These are phyloP conservation scores for Microglena sp. DNA, from an alignment of 139 green algal species.

Conservation along the genomic window DNA sequence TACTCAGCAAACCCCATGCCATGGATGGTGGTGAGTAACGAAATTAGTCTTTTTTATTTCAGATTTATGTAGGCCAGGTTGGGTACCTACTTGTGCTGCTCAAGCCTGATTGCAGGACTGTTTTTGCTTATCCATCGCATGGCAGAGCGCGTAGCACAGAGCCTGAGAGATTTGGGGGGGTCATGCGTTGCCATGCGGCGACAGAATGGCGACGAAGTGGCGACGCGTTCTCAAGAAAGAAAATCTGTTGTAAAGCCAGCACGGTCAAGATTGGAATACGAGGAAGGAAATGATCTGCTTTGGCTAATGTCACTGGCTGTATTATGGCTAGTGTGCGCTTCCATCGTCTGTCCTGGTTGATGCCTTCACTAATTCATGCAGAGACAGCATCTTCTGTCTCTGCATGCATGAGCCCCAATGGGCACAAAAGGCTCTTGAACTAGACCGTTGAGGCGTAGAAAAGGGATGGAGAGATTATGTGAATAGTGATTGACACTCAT, in stretches of 20 bases:
- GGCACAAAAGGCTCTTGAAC: too few species aligned
- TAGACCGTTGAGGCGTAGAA: not conserved
- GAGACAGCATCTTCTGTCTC: not conserved
- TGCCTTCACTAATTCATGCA: not conserved
- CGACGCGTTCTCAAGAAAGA: not conserved
- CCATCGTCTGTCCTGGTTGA: not conserved
- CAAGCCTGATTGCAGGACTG: not conserved
- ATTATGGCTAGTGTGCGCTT: not conserved
- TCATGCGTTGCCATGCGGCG: too few species aligned
- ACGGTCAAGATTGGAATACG: not conserved
- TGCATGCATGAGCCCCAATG: not conserved
- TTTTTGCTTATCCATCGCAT: not conserved
- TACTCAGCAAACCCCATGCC: constrained; percentile 21
- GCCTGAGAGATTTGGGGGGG: too few species aligned
- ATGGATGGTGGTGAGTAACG: constrained; percentile 18
- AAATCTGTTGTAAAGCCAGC: not conserved
- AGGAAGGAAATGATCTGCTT: not conserved
- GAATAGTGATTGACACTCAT: not conserved
- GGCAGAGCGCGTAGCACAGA: too few species aligned
- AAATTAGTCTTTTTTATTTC: not conserved
- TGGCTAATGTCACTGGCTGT: not conserved
- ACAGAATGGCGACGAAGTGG: too few species aligned
- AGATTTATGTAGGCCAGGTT: too few species aligned
- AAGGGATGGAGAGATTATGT: not conserved
- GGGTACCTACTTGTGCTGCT: too few species aligned